Evolutionary conservation across 805 yeast species (phyloP), one percentile per base, ranked within the genome.

Genomic region (Myxozyma lipomycoides): DNA sequence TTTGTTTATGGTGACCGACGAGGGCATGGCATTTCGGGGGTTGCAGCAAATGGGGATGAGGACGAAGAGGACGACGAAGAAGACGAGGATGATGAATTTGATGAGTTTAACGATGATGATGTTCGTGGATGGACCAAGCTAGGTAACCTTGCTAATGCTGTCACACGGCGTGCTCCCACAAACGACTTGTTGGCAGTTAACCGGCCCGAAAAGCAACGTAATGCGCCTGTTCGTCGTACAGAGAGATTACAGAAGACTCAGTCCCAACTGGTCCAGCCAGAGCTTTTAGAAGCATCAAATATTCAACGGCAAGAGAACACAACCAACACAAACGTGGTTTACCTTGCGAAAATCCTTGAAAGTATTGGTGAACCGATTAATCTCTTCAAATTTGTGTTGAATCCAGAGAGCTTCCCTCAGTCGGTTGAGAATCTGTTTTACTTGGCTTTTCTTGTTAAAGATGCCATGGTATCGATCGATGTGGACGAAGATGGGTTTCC

Each of bases 391-490:
- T 82, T 85, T 59, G 77, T 86, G 45, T 71, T 90, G 18, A 82
- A 91, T 64, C 96, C 96, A 0, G 55, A 69, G 15, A 83, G 91
- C 4, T 90, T 83, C 66, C 73, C 84, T 0, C 89, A 83, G 64
- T 78, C 89, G 1, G 82, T 90, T 1, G 97, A 91, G 65, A 88
- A 87, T 63, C 68, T 91, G 61, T 90, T 90, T 61, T 86, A 82
- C 62, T 76, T 86, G 0, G 84, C 95, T 64, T 89, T 90, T 61
- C 69, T 91, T 40, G 78, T 88, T 1, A 78, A 82, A 60, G 95
- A 86, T 61, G 89, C 86, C 0, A 78, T 73, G 58, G 66, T 88
- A 32, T 68, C 71, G 22, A 59, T 88, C 21, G 78, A 73, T n/a
- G 74, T 73, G 41, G 81, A 78, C 32, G 58, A 55, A 7, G 52